A percentile compares a stretch with the other conserved stretches of the same genome.
These are phyloP conservation scores for Stevia rebaudiana DNA, from an alignment of 140 eudicot species.

Conservation along the genomic window DNA sequence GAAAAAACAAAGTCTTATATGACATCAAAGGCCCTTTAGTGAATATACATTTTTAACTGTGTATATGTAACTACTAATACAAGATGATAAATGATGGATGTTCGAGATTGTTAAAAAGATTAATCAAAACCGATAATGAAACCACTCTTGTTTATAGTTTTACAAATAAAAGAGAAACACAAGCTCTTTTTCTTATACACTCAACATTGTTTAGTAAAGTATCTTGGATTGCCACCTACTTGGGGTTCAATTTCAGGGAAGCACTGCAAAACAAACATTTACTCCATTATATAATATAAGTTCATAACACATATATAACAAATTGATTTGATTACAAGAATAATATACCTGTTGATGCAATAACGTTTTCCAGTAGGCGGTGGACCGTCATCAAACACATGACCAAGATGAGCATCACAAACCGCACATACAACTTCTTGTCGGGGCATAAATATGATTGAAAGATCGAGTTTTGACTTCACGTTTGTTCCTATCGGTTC, in stretches of 20 bases:
- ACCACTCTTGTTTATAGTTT: too few species aligned
- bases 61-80: too few species aligned
- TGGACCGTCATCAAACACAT: conserved; percentile 91
- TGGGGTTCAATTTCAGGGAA: conserved; percentile 72
- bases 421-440: conserved; percentile 80
- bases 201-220: not conserved
- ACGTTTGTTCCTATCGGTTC: conserved; percentile 68
- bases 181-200: not conserved
- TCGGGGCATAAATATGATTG: conserved; percentile 93
- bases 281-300: not conserved
- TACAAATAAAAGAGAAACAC: not conserved
- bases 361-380: conserved; percentile 86
- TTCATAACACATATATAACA: conserved; percentile 1
- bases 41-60: too few species aligned
- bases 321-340: not conserved
- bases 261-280: conserved; percentile 42
- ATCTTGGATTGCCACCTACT: conserved; percentile 25
- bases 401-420: conserved; percentile 97
- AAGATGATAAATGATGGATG: too few species aligned
- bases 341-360: conserved; percentile 78
- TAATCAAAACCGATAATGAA: too few species aligned
- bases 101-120: too few species aligned
- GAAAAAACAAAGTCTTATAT: too few species aligned
- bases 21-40: too few species aligned
- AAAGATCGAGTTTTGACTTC: conserved; percentile 81